Conservation (phyloP, 2,329 filamentous ascomycete genomes). For the Harringtonia aguacate region DNA sequence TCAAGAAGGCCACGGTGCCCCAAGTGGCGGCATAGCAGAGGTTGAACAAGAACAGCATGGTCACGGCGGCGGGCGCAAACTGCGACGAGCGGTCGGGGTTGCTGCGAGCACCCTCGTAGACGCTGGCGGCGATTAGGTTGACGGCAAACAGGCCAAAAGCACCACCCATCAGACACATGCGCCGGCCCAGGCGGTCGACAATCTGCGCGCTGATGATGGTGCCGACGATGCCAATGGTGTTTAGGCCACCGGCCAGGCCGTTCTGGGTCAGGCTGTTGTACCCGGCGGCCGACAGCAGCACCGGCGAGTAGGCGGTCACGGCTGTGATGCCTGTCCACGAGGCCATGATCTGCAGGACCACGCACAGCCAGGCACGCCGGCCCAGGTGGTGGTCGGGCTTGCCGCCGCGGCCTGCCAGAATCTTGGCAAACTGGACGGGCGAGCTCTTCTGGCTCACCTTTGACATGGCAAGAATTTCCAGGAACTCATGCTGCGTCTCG, state of each 20-base stretch:
- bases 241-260: slow-evolving; percentile 37
- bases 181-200: slow-evolving; percentile 36
- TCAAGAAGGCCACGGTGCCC: slow-evolving; percentile 35
- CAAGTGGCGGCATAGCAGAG: slow-evolving; percentile 39
- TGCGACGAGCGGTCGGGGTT: slow-evolving; percentile 22
- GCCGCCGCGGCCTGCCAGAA: slow-evolving; percentile 23
- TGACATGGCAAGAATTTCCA: slow-evolving; percentile 28
- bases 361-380: slow-evolving; percentile 26
- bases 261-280: slow-evolving; percentile 29
- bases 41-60: slow-evolving; percentile 40
- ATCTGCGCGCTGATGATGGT: slow-evolving; percentile 40
- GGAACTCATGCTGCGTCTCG: slow-evolving; percentile 28
- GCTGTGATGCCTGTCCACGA: slow-evolving; percentile 33
- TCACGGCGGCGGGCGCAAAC: slow-evolving; percentile 32
- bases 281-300: slow-evolving; percentile 21
- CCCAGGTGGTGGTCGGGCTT: slow-evolving; percentile 25
- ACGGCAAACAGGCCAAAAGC: slow-evolving; percentile 26
- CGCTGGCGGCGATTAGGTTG: slow-evolving; percentile 25
- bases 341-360: slow-evolving; percentile 30
- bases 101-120: slow-evolving; percentile 28
- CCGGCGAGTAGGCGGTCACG: slow-evolving; percentile 26
- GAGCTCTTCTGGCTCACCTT: slow-evolving; percentile 24
- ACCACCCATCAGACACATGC: slow-evolving; percentile 27
- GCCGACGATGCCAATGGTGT: slow-evolving; percentile 39
- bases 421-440: slow-evolving; percentile 26